Conservation (phyloP, 2,329 filamentous ascomycete species). For the Colletotrichum salicis region DNA sequence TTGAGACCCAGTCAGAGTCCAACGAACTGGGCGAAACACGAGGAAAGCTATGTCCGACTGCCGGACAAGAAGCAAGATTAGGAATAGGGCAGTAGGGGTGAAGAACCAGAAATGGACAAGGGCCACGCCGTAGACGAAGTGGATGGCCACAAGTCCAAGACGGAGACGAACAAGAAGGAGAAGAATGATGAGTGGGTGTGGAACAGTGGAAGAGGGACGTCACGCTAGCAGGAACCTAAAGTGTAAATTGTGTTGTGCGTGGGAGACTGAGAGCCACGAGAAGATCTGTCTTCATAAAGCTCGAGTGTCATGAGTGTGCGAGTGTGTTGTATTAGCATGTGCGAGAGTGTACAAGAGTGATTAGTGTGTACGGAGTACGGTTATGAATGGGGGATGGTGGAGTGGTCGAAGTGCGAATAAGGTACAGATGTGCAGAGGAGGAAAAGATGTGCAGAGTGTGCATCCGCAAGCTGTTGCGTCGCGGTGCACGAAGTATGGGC, state of each 20-base stretch:
- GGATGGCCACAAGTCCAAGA: neutral
- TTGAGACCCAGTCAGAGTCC: constrained; percentile 3
- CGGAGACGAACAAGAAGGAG: neutral
- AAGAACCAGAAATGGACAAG: constrained; percentile 18
- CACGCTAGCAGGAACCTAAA: constrained; percentile 8
- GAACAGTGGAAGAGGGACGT: neutral
- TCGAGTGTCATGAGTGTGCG: neutral
- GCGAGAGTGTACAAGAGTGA: too few relatives aligned
- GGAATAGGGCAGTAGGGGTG: constrained; percentile 30
- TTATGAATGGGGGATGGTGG: neutral
- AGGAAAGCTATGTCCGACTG: constrained; percentile 25
- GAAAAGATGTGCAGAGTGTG: constrained; percentile 1
- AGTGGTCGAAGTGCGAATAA: neutral
- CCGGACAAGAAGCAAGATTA: constrained; percentile 31
- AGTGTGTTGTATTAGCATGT: neutral
- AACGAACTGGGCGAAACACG: constrained; percentile 29
- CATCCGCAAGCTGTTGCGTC: constrained; percentile 21
- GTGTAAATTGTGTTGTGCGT: neutral
- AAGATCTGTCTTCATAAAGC: neutral
- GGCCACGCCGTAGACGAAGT: constrained; percentile 1
- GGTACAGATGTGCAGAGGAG: constrained; percentile 4
- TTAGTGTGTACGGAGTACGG: neutral
- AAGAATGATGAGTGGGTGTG: neutral
- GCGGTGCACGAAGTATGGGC: neutral
- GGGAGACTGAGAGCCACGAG: neutral